Evolutionary conservation across 495 filamentous ascomycete genomes (phyloP).

Genomic region (Sordaria brevicollis): DNA sequence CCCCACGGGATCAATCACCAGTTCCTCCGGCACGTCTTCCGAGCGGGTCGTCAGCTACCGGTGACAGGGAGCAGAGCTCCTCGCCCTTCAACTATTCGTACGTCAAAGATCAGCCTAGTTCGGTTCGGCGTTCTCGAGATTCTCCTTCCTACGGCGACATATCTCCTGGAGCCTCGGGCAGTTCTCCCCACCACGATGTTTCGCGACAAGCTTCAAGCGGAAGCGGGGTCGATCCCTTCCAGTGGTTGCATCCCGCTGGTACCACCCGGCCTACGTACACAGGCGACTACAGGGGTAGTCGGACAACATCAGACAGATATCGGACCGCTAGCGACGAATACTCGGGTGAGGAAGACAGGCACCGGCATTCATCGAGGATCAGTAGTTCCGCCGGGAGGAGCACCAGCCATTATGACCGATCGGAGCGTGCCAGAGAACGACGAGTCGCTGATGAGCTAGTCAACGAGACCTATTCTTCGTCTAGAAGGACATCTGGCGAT

Average conservation of each 20-base stretch:
- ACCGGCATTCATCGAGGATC: neutral
- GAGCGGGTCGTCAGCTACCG: conserved; percentile 7
- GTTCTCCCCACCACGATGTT: neutral
- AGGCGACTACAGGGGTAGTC: neutral
- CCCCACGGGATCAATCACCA: conserved; percentile 22
- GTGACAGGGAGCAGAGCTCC: conserved; percentile 20
- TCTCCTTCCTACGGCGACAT: neutral
- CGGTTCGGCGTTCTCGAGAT: neutral
- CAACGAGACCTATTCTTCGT: neutral
- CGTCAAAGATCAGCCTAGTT: conserved; percentile 7
- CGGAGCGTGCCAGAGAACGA: neutral
- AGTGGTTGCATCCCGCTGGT: neutral
- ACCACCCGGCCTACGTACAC: neutral
- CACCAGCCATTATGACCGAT: neutral
- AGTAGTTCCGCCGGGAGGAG: neutral
- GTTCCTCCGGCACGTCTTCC: conserved; percentile 16
- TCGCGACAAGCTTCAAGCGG: neutral
- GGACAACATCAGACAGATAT: neutral
- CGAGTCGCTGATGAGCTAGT: neutral
- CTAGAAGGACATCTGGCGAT: neutral
- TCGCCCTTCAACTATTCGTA: conserved; percentile 37
- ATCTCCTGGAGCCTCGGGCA: neutral
- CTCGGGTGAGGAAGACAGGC: neutral
- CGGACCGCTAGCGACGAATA: neutral
- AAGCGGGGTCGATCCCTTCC: neutral